Percentiles rank a stretch among this genome's conserved stretches.
Conservation (phyloP, 257 asterid genomes). For the Primulina eburnea region DNA sequence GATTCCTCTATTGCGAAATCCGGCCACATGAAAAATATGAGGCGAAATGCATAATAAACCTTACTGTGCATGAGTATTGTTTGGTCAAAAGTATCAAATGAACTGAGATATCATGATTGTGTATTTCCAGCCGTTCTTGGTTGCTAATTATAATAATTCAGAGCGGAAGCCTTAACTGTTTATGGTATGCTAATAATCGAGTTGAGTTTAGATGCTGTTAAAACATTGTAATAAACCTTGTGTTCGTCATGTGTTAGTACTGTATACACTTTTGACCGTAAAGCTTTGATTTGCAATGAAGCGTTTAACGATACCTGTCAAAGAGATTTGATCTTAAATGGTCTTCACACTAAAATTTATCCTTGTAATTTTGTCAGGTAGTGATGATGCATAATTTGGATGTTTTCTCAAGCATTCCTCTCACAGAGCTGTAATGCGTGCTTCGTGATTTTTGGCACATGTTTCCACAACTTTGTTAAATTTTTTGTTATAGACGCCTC, state of each 20-base stretch:
- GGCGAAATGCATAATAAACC: conserved; percentile 1
- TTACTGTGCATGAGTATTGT: not conserved
- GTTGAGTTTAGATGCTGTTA: conserved; percentile 5
- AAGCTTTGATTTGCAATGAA: conserved; percentile 1
- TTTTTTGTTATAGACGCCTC: not conserved
- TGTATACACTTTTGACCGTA: not conserved
- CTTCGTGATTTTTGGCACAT: conserved; percentile 21
- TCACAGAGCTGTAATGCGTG: conserved; percentile 12
- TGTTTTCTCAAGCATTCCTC: conserved; percentile 22
- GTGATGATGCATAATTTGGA: conserved; percentile 48
- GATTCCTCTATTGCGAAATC: conserved; percentile 1
- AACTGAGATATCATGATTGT: conserved; percentile 2
- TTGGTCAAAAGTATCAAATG: not conserved
- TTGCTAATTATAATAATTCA: not conserved
- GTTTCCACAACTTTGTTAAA: not conserved
- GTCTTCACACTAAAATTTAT: conserved; percentile 20
- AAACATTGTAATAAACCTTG: not conserved
- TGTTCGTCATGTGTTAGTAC: conserved; percentile 1
- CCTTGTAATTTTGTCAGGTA: conserved; percentile 41
- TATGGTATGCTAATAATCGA: not conserved
- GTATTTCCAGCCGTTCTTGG: conserved; percentile 1
- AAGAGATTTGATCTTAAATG: conserved; percentile 11
- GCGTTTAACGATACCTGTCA: not conserved
- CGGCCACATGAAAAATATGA: not conserved
- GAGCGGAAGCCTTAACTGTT: not conserved